Evolutionary conservation across 2,329 filamentous ascomycete genomes (phyloP).

Genomic region (Meredithiella fracta): DNA sequence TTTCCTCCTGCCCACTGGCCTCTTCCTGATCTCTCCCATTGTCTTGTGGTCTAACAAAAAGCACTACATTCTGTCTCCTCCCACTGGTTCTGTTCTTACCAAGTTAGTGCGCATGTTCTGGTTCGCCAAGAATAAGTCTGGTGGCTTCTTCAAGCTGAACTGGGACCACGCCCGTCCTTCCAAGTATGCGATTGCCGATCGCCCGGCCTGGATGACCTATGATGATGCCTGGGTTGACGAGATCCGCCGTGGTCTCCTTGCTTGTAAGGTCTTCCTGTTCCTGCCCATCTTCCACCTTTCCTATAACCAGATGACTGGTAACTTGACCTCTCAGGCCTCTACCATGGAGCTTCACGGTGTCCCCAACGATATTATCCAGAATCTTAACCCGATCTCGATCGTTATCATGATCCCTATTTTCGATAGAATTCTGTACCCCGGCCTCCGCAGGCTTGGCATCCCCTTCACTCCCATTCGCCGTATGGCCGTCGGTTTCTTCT

Average conservation of each 20-base stretch:
- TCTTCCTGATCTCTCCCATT: conserved; percentile 46
- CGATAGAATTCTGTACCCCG: conserved; percentile 53
- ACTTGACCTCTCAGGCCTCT: conserved; percentile 46
- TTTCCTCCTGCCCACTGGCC: conserved; percentile 47
- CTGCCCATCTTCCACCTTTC: conserved; percentile 45
- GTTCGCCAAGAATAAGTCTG: conserved; percentile 46
- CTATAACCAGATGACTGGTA: conserved; percentile 45
- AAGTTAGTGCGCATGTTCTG: conserved; percentile 47
- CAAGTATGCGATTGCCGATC: conserved; percentile 34
- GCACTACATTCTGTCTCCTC: conserved; percentile 44
- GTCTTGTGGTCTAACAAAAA: conserved; percentile 45
- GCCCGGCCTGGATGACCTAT: conserved; percentile 62
- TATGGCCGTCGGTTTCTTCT: conserved; percentile 53
- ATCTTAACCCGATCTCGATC: conserved; percentile 59
- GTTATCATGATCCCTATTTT: conserved; percentile 60
- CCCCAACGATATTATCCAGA: conserved; percentile 63
- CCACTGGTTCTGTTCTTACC: conserved; percentile 54
- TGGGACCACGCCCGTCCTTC: conserved; percentile 57
- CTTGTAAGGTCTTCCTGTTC: conserved; percentile 57
- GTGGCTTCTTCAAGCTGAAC: conserved; percentile 45
- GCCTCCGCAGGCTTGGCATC: conserved; percentile 45
- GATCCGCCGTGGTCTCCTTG: conserved; percentile 50
- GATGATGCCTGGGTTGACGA: conserved; percentile 75
- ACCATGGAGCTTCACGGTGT: conserved; percentile 52
- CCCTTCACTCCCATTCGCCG: conserved; percentile 61